phyloP scores from a whole-genome alignment of 805 yeast species.

The Torulaspora gathmanii region DNA sequence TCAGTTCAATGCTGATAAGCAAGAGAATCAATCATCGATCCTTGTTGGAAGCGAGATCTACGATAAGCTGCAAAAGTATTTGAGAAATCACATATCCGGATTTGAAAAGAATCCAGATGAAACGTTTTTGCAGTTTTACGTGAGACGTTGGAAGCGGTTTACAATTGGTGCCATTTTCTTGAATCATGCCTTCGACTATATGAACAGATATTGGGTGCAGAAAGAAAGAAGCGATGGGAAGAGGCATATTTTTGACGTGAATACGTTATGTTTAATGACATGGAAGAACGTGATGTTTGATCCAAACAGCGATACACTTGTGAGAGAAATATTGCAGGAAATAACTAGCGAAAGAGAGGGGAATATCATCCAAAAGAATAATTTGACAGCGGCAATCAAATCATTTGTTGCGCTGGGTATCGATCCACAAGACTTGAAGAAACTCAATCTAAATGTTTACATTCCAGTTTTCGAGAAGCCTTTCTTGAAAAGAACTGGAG shows the following conservation, averaged over 20 bases:
- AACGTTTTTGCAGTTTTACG: slow-evolving; percentile 74
- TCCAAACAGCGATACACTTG: slow-evolving; percentile 53
- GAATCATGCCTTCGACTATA: slow-evolving; percentile 89
- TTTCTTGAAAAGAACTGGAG: slow-evolving; percentile 65
- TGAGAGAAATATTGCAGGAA: slow-evolving; percentile 67
- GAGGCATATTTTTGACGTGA: slow-evolving; percentile 83
- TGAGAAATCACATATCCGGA: slow-evolving; percentile 52
- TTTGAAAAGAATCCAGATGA: slow-evolving; percentile 54
- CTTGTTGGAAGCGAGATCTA: slow-evolving; percentile 91
- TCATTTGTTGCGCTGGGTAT: slow-evolving; percentile 88
- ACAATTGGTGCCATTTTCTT: slow-evolving; percentile 87
- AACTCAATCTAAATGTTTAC: slow-evolving; percentile 77
- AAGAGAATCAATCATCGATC: slow-evolving; percentile 37
- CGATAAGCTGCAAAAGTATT: slow-evolving; percentile 60
- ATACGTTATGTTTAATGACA: slow-evolving; percentile 76
- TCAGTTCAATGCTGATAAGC: slow-evolving; percentile 39
- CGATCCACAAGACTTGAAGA: slow-evolving; percentile 83
- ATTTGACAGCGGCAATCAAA: slow-evolving; percentile 68
- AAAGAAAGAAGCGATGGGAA: slow-evolving; percentile 93
- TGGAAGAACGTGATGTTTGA: slow-evolving; percentile 86
- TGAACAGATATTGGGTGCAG: slow-evolving; percentile 96
- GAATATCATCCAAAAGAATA: slow-evolving; percentile 60
- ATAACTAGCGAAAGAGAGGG: slow-evolving; percentile 77
- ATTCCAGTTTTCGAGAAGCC: slow-evolving; percentile 71
- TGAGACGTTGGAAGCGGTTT: slow-evolving; percentile 81